A percentile compares a stretch with the other conserved stretches of the same genome.
These are phyloP conservation scores for Tetrahymena malaccensis DNA, from an alignment of 73 alveolate species.

Conservation along the genomic window DNA sequence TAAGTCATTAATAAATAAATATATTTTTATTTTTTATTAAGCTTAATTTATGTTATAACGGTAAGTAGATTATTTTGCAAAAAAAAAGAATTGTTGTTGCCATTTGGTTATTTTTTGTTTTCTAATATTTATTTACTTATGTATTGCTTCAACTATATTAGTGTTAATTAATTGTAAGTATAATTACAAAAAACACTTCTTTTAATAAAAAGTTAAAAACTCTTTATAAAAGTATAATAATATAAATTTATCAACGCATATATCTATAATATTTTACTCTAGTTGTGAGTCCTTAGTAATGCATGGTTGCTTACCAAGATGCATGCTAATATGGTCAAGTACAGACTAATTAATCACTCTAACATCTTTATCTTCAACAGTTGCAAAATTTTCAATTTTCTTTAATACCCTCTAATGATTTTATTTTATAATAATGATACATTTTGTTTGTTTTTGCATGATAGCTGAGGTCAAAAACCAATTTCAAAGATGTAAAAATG, in stretches of 20 bases:
- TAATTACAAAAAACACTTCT: background rate
- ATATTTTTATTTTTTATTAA: too few relatives aligned
- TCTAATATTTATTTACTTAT: too few relatives aligned
- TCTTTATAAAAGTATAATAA: background rate
- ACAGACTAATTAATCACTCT: background rate
- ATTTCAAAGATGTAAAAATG: background rate
- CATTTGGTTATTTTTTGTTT: too few relatives aligned
- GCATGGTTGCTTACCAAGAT: background rate
- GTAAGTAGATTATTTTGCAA: too few relatives aligned
- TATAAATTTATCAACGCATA: background rate
- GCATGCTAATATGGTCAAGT: background rate
- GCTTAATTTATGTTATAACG: too few relatives aligned
- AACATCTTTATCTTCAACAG: background rate
- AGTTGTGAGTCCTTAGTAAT: background rate
- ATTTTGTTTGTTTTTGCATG: background rate
- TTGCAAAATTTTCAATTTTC: background rate
- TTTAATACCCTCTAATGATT: background rate
- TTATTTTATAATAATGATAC: background rate
- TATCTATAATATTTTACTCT: background rate
- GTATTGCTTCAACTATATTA: background rate
- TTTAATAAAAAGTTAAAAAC: background rate
- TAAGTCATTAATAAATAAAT: too few relatives aligned
- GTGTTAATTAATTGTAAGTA: background rate
- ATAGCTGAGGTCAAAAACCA: background rate
- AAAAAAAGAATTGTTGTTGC: too few relatives aligned